phyloP scores from a whole-genome alignment of 2,329 filamentous ascomycete genomes.

The Nemania serpens region DNA sequence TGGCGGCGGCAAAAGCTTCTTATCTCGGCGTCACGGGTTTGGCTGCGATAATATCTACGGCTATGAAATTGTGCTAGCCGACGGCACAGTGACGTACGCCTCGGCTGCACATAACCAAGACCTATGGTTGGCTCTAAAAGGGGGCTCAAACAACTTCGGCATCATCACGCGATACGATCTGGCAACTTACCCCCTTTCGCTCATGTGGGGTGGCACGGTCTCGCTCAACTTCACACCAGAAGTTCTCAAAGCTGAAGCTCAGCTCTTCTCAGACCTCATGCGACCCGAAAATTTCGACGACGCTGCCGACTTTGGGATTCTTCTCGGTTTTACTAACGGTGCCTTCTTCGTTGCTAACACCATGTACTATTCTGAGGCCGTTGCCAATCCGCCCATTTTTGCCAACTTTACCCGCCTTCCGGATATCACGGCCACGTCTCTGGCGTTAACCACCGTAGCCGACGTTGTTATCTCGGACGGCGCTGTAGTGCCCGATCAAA shows the following conservation, averaged over 20 bases:
- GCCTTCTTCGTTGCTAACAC: not conserved
- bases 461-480: too few species aligned
- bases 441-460: too few species aligned
- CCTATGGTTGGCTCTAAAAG: not conserved
- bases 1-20: not conserved
- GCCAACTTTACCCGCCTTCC: too few species aligned
- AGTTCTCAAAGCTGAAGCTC: not conserved
- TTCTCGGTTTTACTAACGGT: not conserved
- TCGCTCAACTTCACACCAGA: not conserved
- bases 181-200: not conserved
- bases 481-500: too few species aligned
- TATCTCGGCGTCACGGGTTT: not conserved
- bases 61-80: not conserved
- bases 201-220: not conserved
- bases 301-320: not conserved
- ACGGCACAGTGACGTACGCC: not conserved
- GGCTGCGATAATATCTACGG: not conserved
- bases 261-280: not conserved
- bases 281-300: not conserved
- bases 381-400: too few species aligned
- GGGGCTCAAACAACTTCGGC: not conserved
- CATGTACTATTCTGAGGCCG: not conserved
- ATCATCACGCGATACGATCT: not conserved
- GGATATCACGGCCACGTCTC: too few species aligned
- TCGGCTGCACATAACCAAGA: not conserved